Base-by-base conservation (phyloP, 208 protist genomes). In the Novymonas esmeraldas region DNA sequence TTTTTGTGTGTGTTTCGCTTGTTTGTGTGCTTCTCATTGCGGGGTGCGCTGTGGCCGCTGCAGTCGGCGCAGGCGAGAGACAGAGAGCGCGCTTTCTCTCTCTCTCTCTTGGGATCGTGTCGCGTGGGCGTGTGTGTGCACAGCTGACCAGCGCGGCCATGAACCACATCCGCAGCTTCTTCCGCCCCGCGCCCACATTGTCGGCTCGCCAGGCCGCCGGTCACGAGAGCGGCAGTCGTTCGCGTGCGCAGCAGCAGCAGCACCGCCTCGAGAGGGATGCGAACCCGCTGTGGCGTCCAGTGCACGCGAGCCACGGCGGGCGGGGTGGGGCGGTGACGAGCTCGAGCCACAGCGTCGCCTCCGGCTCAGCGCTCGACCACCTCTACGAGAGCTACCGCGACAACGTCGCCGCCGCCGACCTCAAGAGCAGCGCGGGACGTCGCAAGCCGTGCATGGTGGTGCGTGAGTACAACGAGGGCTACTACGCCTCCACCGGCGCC, bases 131-230 rank as follows among this genome's bases (percentile, higher is more conserved):
- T 41, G 36, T 41, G 36, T 41, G 36, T 41, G 7, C 36, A 14
- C 10, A 57, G n/a, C n/a, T n/a, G n/a, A n/a, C n/a, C n/a, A n/a
- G n/a, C n/a, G n/a, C n/a, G n/a, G n/a, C 2, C 2, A 70, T 70
- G 64, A 49, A 70, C 34, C 54, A 61, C 64, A 62, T 70, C 18
- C 51, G 64, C 20, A 42, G 31, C 3, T 45, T 70, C 18, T 70
- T 70, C n/a, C n/a, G n/a, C n/a, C n/a, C n/a, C n/a, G n/a, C n/a
- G n/a, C n/a, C n/a, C n/a, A n/a, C n/a, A n/a, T n/a, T n/a, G n/a
- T n/a, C n/a, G n/a, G n/a, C n/a, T n/a, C n/a, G n/a, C n/a, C n/a
- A n/a, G 7, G 36, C 7, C 36, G 36, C 7, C 36, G 11, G 36
- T 41, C 36, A 11, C 36, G 36, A 11, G 11, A 11, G 36, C 36